These are phyloP conservation scores for Camellia japonica DNA, from an alignment of 148 eudicot genomes.

Conservation along the genomic window DNA sequence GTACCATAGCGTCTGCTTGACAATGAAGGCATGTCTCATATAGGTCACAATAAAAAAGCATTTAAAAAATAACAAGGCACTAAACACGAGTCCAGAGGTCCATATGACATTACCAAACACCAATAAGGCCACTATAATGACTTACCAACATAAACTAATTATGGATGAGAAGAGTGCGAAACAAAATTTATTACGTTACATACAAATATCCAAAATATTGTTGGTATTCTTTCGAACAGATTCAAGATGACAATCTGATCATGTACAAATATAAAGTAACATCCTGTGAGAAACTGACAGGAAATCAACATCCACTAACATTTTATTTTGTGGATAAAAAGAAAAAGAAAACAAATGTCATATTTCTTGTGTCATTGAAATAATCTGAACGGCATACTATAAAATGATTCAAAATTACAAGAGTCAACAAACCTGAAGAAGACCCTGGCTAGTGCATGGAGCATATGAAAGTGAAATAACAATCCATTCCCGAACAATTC, in stretches of 20 bases:
- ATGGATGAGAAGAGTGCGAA: background rate
- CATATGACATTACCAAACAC: background rate
- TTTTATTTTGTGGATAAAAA: background rate
- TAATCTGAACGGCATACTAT: background rate
- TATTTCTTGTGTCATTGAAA: background rate
- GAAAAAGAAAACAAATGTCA: background rate
- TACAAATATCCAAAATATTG: background rate
- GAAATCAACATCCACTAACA: background rate
- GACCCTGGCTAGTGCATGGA: constrained; percentile 98
- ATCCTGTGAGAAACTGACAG: background rate
- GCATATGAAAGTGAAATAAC: constrained; percentile 90
- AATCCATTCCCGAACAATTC: constrained; percentile 89
- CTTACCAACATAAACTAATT: background rate
- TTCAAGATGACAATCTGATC: background rate
- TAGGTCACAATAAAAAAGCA: background rate
- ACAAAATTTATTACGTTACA: background rate
- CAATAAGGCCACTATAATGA: background rate
- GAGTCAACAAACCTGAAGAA: constrained; percentile 78
- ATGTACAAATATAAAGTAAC: background rate
- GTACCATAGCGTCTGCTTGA: background rate
- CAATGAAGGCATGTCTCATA: background rate
- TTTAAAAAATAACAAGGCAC: background rate
- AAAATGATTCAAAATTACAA: constrained; percentile 6
- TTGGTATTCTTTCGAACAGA: background rate
- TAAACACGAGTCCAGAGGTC: background rate